These are phyloP conservation scores for Xylariaceae sp. DNA, from an alignment of 2,329 filamentous ascomycete species.

Conservation along the genomic window DNA sequence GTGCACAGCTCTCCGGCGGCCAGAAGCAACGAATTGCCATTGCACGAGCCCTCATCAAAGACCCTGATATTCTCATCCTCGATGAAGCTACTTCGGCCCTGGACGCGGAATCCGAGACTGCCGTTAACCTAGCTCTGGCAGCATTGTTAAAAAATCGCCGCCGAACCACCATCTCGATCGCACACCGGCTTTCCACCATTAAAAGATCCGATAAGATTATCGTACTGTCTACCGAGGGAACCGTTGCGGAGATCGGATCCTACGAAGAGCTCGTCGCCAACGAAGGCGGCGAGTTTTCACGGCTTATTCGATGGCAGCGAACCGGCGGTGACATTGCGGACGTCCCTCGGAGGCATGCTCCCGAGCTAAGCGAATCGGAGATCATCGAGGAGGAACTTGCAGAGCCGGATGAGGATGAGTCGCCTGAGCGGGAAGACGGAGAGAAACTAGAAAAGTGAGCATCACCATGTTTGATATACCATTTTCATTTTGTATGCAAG, in stretches of 20 bases:
- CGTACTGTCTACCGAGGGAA: constrained; percentile 82
- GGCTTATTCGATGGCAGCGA: constrained; percentile 99
- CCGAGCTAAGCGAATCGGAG: constrained; percentile 54
- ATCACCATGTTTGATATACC: constrained; percentile 13
- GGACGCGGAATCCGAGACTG: constrained; percentile 93
- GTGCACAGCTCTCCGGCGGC: constrained; percentile 90
- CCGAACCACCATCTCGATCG: constrained; percentile 97
- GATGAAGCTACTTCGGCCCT: constrained; percentile 96
- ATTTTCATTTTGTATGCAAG: constrained; percentile 20
- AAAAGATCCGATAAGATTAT: constrained; percentile 95
- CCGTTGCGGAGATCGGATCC: constrained; percentile 86
- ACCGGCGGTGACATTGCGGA: constrained; percentile 71
- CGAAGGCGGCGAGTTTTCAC: constrained; percentile 82
- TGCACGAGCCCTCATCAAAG: constrained; percentile 88
- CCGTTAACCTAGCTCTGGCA: constrained; percentile 88
- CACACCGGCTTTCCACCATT: constrained; percentile 93
- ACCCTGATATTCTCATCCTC: constrained; percentile 94
- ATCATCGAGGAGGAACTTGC: constrained; percentile 55
- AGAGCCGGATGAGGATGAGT: constrained; percentile 38
- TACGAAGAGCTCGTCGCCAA: constrained; percentile 76
- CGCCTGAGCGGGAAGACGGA: constrained; percentile 26
- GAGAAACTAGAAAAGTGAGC: constrained; percentile 22
- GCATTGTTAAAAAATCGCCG: constrained; percentile 82
- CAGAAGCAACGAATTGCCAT: constrained; percentile 99
- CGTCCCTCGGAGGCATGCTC: constrained; percentile 38